Base-by-base conservation (phyloP, 192 early-diverging fungal genomes). In the Tieghemiomyces parasiticus region DNA sequence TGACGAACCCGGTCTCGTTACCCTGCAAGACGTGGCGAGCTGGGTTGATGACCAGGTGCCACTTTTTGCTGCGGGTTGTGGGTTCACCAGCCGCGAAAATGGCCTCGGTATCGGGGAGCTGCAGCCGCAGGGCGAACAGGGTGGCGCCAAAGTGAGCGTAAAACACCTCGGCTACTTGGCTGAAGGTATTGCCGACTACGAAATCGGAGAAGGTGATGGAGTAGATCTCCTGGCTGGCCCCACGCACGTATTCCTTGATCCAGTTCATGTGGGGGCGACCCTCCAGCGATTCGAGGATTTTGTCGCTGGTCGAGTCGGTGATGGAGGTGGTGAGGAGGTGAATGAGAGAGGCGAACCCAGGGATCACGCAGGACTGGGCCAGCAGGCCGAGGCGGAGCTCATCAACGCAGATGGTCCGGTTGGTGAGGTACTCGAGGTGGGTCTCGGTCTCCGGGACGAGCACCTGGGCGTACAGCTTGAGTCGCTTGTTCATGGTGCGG, bases 351-450 rank as follows among this genome's bases (percentile, higher is more conserved):
- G 83, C 74, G 64, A 88, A 84, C 16, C 86, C 86, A 0, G 86
- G 84, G 22, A 81, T 75, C 48, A 85, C 63, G 22, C 77, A 76
- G 61, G 78, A 81, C 69, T 84, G 82, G 20, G 84, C 85, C 51
- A 85, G 63, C 53, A 88, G 65, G 4, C 82, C 85, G 45, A 86
- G 66, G 3, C 79, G 78, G 60, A 85, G 73, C 67, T 88, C 85
- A 50, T 87, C 86, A 24, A 87, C 68, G 65, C 84, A 88, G 28
- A 88, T 67, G 0, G 83, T 73, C 32, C 80, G 76, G 60, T 84
- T 80, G n/a, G 86, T 81, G 59, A 88, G 55, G 46, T 73, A 75
- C 66, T 85, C 77, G 67, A 88, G 73, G 63, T 88, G 86, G 60
- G 74, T 66, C 34, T 80, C 76, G 54, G 85, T 85, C 26, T 82